These are phyloP conservation scores for Botrytis porri DNA, from an alignment of 2,329 filamentous ascomycete species.

Conservation along the genomic window DNA sequence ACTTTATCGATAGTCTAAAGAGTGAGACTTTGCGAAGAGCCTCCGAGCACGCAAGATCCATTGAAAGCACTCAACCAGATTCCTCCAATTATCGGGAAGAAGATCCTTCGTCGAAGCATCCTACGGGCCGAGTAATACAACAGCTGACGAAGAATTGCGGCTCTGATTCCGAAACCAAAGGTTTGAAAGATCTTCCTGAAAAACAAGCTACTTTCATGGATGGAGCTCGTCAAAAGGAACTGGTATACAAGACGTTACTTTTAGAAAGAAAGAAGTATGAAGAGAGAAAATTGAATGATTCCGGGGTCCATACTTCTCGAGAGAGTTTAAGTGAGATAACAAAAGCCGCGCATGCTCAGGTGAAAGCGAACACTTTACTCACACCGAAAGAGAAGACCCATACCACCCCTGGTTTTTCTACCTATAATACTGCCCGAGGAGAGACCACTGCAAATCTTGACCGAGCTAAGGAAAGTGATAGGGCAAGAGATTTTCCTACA, in stretches of 20 bases:
- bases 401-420: not conserved
- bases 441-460: not conserved
- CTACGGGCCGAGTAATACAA: not conserved
- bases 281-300: not conserved
- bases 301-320: too few relatives aligned
- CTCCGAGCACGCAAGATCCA: not conserved
- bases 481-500: not conserved
- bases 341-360: too few relatives aligned
- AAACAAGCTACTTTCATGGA: not conserved
- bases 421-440: not conserved
- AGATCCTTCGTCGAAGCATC: not conserved
- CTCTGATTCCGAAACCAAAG: not conserved
- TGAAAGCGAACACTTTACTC: too few relatives aligned
- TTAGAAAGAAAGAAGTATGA: not conserved
- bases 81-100: too few relatives aligned
- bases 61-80: not conserved
- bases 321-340: not conserved
- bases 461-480: not conserved
- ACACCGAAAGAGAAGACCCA: too few relatives aligned
- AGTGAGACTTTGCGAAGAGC: too few relatives aligned
- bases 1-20: too few relatives aligned
- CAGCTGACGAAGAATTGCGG: not conserved
- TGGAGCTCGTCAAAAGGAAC: not conserved
- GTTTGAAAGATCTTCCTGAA: not conserved
- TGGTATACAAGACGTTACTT: accelerated